phyloP scores from a whole-genome alignment of 768 basidiomycete species.

The Cubamyces lactineus region DNA sequence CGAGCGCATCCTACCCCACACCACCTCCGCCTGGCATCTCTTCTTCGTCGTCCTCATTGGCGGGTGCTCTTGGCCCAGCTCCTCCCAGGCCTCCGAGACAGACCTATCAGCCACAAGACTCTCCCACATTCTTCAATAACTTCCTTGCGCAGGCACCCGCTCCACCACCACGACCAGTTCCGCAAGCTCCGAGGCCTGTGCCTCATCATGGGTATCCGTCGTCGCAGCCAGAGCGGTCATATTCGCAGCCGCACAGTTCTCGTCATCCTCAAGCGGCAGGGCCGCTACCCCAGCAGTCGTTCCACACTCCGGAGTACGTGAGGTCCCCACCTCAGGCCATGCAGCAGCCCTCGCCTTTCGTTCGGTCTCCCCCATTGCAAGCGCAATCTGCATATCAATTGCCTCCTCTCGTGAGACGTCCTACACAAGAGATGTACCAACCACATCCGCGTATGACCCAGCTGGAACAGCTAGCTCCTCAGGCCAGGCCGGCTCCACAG shows the following conservation, averaged over 20 bases:
- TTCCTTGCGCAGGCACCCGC: constrained; percentile 62
- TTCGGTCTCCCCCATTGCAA: not conserved
- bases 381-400: not conserved
- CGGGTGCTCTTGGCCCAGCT: constrained; percentile 65
- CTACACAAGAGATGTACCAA: not conserved
- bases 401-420: not conserved
- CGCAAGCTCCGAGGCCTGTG: not conserved
- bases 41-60: constrained; percentile 74
- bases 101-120: constrained; percentile 58
- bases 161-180: constrained; percentile 39
- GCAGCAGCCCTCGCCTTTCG: not conserved
- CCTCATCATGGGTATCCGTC: constrained; percentile 9
- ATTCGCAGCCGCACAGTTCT: constrained; percentile 16
- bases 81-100: constrained; percentile 35
- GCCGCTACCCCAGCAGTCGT: not conserved
- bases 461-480: not conserved
- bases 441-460: too few species aligned
- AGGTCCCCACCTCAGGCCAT: not conserved
- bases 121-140: constrained; percentile 63
- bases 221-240: not conserved
- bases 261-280: not conserved
- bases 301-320: not conserved
- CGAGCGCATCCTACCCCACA: constrained; percentile 70
- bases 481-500: not conserved
- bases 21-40: constrained; percentile 65